A percentile compares a stretch with the other conserved stretches of the same genome.
Conservation (phyloP, 768 basidiomycete species). For the Mycena alexandri region DNA sequence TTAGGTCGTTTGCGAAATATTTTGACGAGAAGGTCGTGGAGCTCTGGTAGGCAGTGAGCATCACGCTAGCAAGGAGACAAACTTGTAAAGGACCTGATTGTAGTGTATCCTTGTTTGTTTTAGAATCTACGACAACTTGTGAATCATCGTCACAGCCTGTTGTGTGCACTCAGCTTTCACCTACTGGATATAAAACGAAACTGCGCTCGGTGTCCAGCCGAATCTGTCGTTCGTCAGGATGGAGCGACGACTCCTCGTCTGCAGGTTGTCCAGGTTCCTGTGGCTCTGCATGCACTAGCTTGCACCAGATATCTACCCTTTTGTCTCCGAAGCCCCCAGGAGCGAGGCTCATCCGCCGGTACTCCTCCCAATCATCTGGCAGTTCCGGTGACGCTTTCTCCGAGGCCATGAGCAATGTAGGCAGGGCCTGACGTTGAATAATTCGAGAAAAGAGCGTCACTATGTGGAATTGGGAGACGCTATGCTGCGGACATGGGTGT, state of each 20-base stretch:
- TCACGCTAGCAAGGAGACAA: neutral
- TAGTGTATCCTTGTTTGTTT: too few relatives aligned
- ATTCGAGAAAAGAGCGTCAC: too few relatives aligned
- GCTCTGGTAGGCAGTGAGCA: conserved; percentile 55
- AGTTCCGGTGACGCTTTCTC: conserved; percentile 22
- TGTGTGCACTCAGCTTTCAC: conserved; percentile 56
- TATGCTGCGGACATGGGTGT: too few relatives aligned
- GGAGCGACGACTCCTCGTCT: conserved; percentile 45
- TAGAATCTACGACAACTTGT: neutral
- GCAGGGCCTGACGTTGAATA: too few relatives aligned
- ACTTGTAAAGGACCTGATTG: neutral
- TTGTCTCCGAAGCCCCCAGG: conserved; percentile 76
- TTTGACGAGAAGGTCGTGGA: conserved; percentile 80
- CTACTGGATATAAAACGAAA: conserved; percentile 93
- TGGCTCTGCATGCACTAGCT: conserved; percentile 45
- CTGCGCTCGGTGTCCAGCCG: conserved; percentile 91
- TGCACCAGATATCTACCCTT: conserved; percentile 69
- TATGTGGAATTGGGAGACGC: too few relatives aligned
- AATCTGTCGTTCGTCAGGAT: conserved; percentile 90
- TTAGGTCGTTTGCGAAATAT: conserved; percentile 80
- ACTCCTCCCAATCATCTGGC: conserved; percentile 56
- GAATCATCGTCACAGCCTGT: conserved; percentile 9
- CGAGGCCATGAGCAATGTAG: conserved; percentile 11
- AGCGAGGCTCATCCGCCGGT: conserved; percentile 61
- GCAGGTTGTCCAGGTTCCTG: conserved; percentile 32